Conservation (phyloP, 2,329 filamentous ascomycete species). For the Hypocreales sp. region DNA sequence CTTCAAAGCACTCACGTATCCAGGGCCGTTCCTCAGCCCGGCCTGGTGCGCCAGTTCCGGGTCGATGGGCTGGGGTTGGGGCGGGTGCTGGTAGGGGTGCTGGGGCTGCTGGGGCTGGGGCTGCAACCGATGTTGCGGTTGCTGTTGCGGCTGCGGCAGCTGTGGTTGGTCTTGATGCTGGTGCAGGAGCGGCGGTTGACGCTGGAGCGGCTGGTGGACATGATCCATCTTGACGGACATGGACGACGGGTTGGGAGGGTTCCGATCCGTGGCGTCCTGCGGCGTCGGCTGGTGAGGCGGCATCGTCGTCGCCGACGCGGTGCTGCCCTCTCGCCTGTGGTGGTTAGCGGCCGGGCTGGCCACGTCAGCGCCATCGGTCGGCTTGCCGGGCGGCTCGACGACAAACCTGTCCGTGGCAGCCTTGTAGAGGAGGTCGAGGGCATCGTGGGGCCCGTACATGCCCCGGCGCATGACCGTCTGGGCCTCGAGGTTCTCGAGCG, state of each 20-base stretch:
- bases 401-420: slow-evolving; percentile 52
- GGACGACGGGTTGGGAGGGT: slow-evolving; percentile 3
- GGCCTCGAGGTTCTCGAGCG: slow-evolving; percentile 49
- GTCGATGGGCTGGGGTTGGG: slow-evolving; percentile 23
- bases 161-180: slow-evolving; percentile 1
- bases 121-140: slow-evolving; percentile 1
- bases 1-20: slow-evolving; percentile 56
- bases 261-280: slow-evolving; percentile 3
- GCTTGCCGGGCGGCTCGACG: slow-evolving; percentile 8
- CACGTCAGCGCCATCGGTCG: slow-evolving; percentile 4
- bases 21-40: slow-evolving; percentile 29
- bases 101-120: slow-evolving; percentile 1
- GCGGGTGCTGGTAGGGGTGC: not conserved
- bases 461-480: slow-evolving; percentile 51
- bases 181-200: slow-evolving; percentile 1
- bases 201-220: not conserved
- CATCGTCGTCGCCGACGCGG: slow-evolving; percentile 9
- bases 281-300: slow-evolving; percentile 6
- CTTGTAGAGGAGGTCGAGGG: slow-evolving; percentile 80
- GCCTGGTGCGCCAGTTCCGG: slow-evolving; percentile 25
- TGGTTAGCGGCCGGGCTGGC: slow-evolving; percentile 10
- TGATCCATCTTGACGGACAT: slow-evolving; percentile 5
- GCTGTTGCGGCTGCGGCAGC: slow-evolving; percentile 1
- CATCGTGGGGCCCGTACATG: slow-evolving; percentile 85
- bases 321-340: slow-evolving; percentile 16